Base-by-base conservation (phyloP, 139 green algal genomes). In the Pleodorina starrii region DNA sequence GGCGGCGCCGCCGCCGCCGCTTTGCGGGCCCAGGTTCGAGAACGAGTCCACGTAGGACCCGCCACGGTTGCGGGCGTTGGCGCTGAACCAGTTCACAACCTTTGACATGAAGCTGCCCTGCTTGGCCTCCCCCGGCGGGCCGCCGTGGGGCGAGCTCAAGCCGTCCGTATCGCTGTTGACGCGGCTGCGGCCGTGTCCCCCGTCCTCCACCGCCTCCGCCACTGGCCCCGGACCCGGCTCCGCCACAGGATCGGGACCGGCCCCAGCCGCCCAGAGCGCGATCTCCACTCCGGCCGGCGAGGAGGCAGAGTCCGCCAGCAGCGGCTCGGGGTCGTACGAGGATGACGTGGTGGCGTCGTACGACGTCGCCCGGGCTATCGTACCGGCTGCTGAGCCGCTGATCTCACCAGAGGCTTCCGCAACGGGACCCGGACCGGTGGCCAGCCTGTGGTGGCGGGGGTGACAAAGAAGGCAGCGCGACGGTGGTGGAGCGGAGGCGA, bases 91-190 rank as follows among this genome's bases (percentile, higher is more conserved):
- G 63, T 27, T 73, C 1, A 82, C 50, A 1, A 89, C 84, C 29
- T 74, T 73, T 0, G 25, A 11, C 84, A 89, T 89, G 71, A 89
- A 89, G 50, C 84, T 74, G 84, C 82, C 82, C 63, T 82, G 48
- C 27, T 82, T 83, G 50, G 66, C 43, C 48, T 9, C 36, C 84
- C 38, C 14, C 50, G n/a, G 43, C 44, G 72, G 40, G 42, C 42
- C 42, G 42, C 42, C 40, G 27, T 35, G 29, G 27, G 19, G 9
- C 54, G 27, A n/a, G 3, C 25, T 27, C 54, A 66, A 32, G 7
- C 35, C 66, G 16, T 72, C 48, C 5, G 44, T 44, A 2, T 74
- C 69, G 59, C 71, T 89, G 57, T 78, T 68, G 80, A 4, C 32
- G n/a, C 80, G 42, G 44, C 79, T 86, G 77, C 63, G n/a, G 35